Evolutionary conservation across 2,329 filamentous ascomycete species (phyloP).

Genomic region (Apiospora malaysiana): DNA sequence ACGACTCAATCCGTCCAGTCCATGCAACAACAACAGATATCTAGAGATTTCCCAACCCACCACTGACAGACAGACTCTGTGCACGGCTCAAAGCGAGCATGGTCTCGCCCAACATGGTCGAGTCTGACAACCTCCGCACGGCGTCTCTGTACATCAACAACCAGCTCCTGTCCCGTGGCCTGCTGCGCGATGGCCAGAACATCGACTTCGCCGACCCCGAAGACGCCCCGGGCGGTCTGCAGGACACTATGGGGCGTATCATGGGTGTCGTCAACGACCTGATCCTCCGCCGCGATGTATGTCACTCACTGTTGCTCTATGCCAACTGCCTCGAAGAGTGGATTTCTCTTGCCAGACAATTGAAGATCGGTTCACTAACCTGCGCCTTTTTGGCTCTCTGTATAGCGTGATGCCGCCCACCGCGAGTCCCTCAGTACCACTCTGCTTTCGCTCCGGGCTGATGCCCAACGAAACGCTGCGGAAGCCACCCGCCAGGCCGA

Average conservation of each 20-base stretch:
- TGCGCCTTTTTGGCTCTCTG: constrained; percentile 21
- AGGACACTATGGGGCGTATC: constrained; percentile 78
- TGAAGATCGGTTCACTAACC: not conserved
- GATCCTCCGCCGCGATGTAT: constrained; percentile 85
- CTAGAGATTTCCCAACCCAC: not conserved
- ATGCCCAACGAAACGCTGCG: constrained; percentile 74
- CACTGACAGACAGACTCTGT: not conserved
- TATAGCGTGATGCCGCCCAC: constrained; percentile 85
- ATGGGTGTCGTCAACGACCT: constrained; percentile 95
- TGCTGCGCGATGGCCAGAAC: constrained; percentile 69
- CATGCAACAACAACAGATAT: constrained; percentile 10
- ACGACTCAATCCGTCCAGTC: not conserved
- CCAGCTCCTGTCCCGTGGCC: constrained; percentile 69
- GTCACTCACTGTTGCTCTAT: constrained; percentile 33
- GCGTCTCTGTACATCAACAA: constrained; percentile 77
- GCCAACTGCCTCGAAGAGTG: not conserved
- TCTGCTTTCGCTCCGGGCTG: constrained; percentile 76
- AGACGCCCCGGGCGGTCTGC: constrained; percentile 63
- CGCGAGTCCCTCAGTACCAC: constrained; percentile 82
- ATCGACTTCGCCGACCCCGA: constrained; percentile 85
- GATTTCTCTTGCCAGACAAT: not conserved
- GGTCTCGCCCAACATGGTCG: constrained; percentile 42
- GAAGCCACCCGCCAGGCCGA: constrained; percentile 67
- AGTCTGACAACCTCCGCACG: constrained; percentile 67
- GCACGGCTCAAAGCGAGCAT: constrained; percentile 19